A percentile compares a stretch with the other conserved stretches of the same genome.
phyloP scores from a whole-genome alignment of 1,139 yeast species.

The Sugiyamaella sp. region DNA sequence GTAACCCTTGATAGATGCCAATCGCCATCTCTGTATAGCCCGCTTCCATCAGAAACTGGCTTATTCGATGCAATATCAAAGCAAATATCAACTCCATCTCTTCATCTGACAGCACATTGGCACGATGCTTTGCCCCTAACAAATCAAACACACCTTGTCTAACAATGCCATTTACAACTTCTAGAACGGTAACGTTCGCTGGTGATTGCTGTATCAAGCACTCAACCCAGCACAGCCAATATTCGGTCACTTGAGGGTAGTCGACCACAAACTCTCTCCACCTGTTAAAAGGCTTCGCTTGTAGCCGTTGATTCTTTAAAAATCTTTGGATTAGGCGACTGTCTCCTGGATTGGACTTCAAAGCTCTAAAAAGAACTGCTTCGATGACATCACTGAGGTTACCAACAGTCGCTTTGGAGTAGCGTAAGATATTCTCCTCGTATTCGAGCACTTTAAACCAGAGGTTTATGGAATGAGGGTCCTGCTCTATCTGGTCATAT shows the following conservation, averaged over 20 bases:
- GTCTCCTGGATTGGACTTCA: slow-evolving; percentile 22
- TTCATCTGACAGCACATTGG: background rate
- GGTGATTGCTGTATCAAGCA: slow-evolving; percentile 10
- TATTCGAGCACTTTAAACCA: slow-evolving; percentile 19
- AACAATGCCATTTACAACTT: slow-evolving; percentile 1
- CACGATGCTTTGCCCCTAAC: slow-evolving; percentile 6
- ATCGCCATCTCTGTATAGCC: slow-evolving; percentile 31
- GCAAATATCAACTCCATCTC: slow-evolving; percentile 16
- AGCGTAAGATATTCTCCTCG: slow-evolving; percentile 19
- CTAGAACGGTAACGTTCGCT: background rate
- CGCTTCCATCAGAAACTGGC: slow-evolving; percentile 25
- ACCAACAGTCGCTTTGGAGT: slow-evolving; percentile 14
- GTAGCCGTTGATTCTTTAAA: slow-evolving; percentile 10
- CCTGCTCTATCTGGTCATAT: slow-evolving; percentile 3
- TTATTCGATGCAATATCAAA: slow-evolving; percentile 21
- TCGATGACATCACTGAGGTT: slow-evolving; percentile 17
- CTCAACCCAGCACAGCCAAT: slow-evolving; percentile 25
- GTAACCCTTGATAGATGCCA: slow-evolving; percentile 28
- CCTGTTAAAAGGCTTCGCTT: slow-evolving; percentile 6
- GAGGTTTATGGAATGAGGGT: slow-evolving; percentile 12
- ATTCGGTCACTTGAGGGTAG: slow-evolving; percentile 19
- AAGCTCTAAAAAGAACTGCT: slow-evolving; percentile 21
- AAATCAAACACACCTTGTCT: slow-evolving; percentile 19
- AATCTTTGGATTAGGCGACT: slow-evolving; percentile 10
- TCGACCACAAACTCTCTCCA: slow-evolving; percentile 24